A percentile compares a stretch with the other conserved stretches of the same genome.
These are phyloP conservation scores for Botrytis tulipae DNA, from an alignment of 2,329 filamentous ascomycete genomes.

Conservation along the genomic window DNA sequence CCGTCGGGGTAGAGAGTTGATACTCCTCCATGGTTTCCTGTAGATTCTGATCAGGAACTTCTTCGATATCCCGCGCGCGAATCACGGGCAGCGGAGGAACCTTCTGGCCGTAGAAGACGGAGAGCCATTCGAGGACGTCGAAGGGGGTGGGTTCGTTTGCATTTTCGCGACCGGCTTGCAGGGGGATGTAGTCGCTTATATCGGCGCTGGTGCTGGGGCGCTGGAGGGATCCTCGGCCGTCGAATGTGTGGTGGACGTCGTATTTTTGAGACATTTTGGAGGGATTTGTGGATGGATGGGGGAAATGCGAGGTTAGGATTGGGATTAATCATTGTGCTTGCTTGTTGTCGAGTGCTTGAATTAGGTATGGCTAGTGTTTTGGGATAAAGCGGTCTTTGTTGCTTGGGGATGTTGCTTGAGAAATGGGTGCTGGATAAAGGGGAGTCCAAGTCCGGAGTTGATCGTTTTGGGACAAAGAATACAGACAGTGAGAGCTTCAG, in stretches of 20 bases:
- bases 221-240: background rate
- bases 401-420: background rate
- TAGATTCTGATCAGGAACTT: background rate
- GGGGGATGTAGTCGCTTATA: constrained; percentile 2
- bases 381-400: background rate
- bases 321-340: background rate
- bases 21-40: background rate
- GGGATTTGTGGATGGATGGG: background rate
- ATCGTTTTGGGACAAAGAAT: background rate
- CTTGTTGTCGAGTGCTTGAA: background rate
- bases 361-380: background rate
- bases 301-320: background rate
- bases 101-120: background rate
- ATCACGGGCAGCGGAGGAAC: background rate
- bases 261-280: background rate
- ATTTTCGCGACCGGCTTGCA: background rate
- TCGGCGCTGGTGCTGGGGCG: background rate
- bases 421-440: background rate
- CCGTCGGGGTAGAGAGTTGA: background rate
- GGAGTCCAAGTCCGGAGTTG: background rate
- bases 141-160: rapidly evolving
- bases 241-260: background rate
- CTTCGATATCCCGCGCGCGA: background rate
- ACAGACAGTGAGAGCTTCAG: background rate
- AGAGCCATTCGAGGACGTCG: background rate